These are phyloP conservation scores for Kwoniella botswanensis DNA, from an alignment of 768 basidiomycete genomes.

Conservation along the genomic window DNA sequence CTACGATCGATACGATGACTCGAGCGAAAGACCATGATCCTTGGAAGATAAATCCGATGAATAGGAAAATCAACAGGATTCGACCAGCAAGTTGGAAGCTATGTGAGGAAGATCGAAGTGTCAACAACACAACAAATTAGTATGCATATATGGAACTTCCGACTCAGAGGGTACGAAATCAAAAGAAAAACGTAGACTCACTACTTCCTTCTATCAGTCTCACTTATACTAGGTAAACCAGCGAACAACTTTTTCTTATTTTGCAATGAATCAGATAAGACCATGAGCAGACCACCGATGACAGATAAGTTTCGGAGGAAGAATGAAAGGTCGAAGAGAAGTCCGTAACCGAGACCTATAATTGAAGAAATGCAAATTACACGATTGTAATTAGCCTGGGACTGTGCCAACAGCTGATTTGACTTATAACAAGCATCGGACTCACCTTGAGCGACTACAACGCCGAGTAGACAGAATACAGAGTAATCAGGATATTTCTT, in stretches of 20 bases:
- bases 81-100: conserved; percentile 98
- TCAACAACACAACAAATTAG: background rate
- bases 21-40: conserved; percentile 87
- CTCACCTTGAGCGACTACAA: conserved; percentile 83
- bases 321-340: conserved; percentile 99
- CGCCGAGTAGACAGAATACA: conserved; percentile 83
- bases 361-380: too few species aligned
- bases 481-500: conserved; percentile 88
- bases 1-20: conserved; percentile 84
- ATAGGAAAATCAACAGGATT: conserved; percentile 96
- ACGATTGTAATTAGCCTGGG: background rate
- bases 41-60: conserved; percentile 95
- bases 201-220: conserved; percentile 99
- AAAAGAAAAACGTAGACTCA: conserved; percentile 60
- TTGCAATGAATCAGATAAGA: conserved; percentile 93
- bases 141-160: background rate
- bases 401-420: background rate
- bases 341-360: conserved; percentile 86
- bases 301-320: conserved; percentile 99
- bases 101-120: background rate
- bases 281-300: conserved; percentile 98
- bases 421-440: background rate
- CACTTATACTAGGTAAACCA: conserved; percentile 84
- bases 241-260: conserved; percentile 86
- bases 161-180: background rate